Conservation (phyloP, 768 basidiomycete genomes). For the Gymnopilus dilepis region DNA sequence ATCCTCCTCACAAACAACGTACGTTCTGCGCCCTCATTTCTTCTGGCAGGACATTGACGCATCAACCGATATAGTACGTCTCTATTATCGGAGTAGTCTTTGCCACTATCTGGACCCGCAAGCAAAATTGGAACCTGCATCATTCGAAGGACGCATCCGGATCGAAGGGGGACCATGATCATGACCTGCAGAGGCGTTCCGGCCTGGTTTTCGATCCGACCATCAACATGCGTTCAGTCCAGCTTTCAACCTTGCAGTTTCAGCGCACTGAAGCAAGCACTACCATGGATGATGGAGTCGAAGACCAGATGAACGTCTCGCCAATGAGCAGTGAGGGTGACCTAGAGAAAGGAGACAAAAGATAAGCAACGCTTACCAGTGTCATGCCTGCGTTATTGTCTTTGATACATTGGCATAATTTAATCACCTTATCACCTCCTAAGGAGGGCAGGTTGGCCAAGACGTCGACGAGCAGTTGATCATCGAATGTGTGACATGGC, state of each 20-base stretch:
- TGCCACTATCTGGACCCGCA: constrained; percentile 39
- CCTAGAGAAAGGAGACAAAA: too few species aligned
- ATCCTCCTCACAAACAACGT: constrained; percentile 25
- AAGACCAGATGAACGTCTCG: too few species aligned
- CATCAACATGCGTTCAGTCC: background rate
- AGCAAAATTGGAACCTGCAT: constrained; percentile 24
- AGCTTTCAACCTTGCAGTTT: background rate
- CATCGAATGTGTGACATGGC: too few species aligned
- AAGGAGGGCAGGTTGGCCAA: too few species aligned
- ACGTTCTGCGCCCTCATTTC: constrained; percentile 14
- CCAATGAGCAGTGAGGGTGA: too few species aligned
- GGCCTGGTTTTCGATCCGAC: background rate
- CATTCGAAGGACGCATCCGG: background rate
- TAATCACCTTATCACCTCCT: too few species aligned
- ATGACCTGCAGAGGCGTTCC: background rate
- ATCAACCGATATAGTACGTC: constrained; percentile 25
- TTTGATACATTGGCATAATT: too few species aligned
- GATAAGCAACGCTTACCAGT: too few species aligned
- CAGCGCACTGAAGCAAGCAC: background rate
- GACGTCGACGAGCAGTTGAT: too few species aligned
- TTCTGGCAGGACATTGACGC: background rate
- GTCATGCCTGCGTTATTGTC: too few species aligned
- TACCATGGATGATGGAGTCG: background rate
- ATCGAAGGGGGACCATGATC: background rate
- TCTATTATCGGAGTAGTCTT: constrained; percentile 43